Evolutionary conservation across 208 protist genomes (phyloP).

Genomic region (Phytomonas francai): DNA sequence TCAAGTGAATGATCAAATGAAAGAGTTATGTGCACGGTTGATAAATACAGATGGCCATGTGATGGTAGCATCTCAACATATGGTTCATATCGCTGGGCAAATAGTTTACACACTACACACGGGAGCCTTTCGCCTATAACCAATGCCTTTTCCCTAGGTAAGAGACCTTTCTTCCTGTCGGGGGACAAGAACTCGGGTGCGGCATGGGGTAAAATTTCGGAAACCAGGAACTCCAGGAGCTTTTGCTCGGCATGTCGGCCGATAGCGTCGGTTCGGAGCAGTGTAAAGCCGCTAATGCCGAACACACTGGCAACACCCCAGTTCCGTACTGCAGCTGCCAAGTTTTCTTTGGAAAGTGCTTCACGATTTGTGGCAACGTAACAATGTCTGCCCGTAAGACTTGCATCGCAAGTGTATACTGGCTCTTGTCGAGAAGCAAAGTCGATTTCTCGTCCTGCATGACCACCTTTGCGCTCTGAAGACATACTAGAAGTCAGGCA

Average conservation of each 20-base stretch:
- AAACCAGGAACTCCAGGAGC: conserved; percentile 22
- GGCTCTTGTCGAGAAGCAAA: not conserved
- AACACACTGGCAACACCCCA: conserved; percentile 31
- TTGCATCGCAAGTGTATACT: not conserved
- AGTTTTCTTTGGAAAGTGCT: conserved; percentile 17
- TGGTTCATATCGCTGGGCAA: conserved; percentile 22
- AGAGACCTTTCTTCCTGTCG: not conserved
- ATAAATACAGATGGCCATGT: conserved; percentile 37
- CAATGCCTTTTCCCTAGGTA: conserved; percentile 18
- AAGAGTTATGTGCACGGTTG: conserved; percentile 13
- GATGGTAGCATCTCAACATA: conserved; percentile 29
- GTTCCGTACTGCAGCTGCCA: conserved; percentile 15
- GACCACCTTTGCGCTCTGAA: conserved; percentile 5
- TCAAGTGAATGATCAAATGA: conserved; percentile 7
- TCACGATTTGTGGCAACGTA: conserved; percentile 46
- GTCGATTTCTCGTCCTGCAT: not conserved
- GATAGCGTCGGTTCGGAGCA: conserved; percentile 20
- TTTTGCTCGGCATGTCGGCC: conserved; percentile 41
- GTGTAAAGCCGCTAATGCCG: conserved; percentile 24
- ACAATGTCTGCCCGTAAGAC: conserved; percentile 16
- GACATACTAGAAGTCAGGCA: not conserved
- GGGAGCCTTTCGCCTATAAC: conserved; percentile 35
- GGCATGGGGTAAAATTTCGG: conserved; percentile 11
- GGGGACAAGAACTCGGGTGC: not conserved
- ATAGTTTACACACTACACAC: conserved; percentile 29